Conservation (phyloP, 1,139 yeast species). For the Pichia sp. region DNA sequence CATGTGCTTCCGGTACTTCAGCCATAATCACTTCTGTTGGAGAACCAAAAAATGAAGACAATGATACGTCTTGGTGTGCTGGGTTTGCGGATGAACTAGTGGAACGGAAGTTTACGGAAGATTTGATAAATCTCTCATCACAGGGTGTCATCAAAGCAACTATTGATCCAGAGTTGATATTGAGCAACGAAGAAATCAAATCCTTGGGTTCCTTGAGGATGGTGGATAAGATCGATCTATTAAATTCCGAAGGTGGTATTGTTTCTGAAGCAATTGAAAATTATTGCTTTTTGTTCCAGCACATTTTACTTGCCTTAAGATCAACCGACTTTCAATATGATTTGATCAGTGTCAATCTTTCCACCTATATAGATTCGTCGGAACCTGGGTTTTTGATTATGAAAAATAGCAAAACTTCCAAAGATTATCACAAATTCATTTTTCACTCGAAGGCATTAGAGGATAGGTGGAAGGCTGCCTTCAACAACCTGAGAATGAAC, state of each 20-base stretch:
- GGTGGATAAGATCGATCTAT: conserved; percentile 27
- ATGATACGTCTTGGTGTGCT: conserved; percentile 17
- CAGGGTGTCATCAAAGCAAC: conserved; percentile 12
- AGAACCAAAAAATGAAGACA: background rate
- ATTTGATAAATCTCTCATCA: conserved; percentile 22
- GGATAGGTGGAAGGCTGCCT: conserved; percentile 37
- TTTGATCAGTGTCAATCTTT: conserved; percentile 15
- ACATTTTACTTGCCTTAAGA: conserved; percentile 21
- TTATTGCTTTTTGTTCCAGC: conserved; percentile 33
- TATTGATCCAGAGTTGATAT: conserved; percentile 10
- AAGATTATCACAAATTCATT: conserved; percentile 24
- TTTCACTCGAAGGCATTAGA: conserved; percentile 21
- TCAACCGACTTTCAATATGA: conserved; percentile 9
- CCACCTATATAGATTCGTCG: conserved; percentile 19
- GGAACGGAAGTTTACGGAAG: conserved; percentile 20
- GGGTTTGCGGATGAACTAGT: conserved; percentile 15
- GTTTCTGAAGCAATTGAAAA: conserved; percentile 16
- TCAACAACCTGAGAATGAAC: conserved; percentile 31
- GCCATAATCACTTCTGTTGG: conserved; percentile 35
- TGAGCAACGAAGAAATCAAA: conserved; percentile 23
- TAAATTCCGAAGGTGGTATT: background rate
- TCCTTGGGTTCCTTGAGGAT: conserved; percentile 34
- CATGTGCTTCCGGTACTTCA: conserved; percentile 36
- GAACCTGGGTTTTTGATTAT: conserved; percentile 19
- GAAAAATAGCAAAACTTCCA: conserved; percentile 12